A percentile compares a stretch with the other conserved stretches of the same genome.
Evolutionary conservation across 768 basidiomycete species (phyloP).

Genomic region (Trametes elegans): DNA sequence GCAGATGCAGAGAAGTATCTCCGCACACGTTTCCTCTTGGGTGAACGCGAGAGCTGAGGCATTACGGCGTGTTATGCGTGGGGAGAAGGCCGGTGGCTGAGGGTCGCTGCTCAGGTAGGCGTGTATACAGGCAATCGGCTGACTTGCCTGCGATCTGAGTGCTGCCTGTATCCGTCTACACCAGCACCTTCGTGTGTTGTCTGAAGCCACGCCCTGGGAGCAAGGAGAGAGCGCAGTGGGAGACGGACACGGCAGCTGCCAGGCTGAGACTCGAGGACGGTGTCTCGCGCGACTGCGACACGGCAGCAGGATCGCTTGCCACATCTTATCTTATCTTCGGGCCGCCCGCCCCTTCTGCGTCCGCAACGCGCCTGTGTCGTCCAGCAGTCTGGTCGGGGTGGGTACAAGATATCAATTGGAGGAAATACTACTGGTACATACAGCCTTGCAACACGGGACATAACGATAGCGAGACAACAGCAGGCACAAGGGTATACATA

Average conservation of each 20-base stretch:
- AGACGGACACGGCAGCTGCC: not conserved
- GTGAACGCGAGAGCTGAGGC: conserved; percentile 27
- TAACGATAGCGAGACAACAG: conserved; percentile 16
- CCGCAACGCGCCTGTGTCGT: too few relatives aligned
- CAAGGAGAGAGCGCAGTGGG: too few relatives aligned
- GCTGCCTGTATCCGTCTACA: too few relatives aligned
- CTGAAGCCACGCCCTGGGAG: too few relatives aligned
- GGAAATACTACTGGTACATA: not conserved
- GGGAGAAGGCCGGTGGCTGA: too few relatives aligned
- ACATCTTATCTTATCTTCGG: conserved; percentile 7
- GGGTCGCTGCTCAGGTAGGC: not conserved
- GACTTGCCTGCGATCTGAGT: too few relatives aligned
- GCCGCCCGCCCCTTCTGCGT: too few relatives aligned
- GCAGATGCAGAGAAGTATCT: conserved; percentile 29
- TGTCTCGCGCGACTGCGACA: not conserved
- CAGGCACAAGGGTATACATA: not conserved
- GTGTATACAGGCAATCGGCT: too few relatives aligned
- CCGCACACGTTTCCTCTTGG: conserved; percentile 25
- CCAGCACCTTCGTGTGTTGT: too few relatives aligned
- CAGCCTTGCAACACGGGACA: conserved; percentile 5
- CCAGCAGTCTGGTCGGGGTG: too few relatives aligned
- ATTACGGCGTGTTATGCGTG: conserved; percentile 11
- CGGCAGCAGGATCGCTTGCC: not conserved
- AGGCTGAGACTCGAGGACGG: too few relatives aligned
- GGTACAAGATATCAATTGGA: not conserved